phyloP scores from a whole-genome alignment of 1,284 basidiomycete species.

The Lignosus rhinocerotis region DNA sequence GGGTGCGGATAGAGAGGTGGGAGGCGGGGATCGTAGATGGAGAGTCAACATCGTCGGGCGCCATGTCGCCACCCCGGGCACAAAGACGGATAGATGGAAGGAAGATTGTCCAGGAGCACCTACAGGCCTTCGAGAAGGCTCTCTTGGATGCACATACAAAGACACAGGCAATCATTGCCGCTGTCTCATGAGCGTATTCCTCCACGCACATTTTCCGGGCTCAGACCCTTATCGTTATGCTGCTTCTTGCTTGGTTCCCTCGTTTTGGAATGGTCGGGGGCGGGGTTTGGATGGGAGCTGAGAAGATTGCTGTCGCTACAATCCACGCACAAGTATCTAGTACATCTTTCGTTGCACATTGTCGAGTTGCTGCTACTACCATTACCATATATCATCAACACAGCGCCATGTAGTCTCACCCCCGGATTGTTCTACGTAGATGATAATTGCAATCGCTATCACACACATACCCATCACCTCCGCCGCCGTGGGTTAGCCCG shows the following conservation, averaged over 20 bases:
- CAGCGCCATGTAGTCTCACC: conserved; percentile 20
- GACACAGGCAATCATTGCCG: conserved; percentile 77
- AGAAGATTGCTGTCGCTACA: conserved; percentile 10
- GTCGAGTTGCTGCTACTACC: conserved; percentile 10
- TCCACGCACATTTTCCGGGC: neutral
- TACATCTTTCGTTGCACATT: conserved; percentile 25
- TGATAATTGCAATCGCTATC: conserved; percentile 12
- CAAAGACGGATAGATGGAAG: conserved; percentile 59
- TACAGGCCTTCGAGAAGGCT: conserved; percentile 69
- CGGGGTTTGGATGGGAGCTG: neutral
- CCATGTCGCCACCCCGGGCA: conserved; percentile 30
- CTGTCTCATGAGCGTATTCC: conserved; percentile 30
- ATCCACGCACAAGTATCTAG: conserved; percentile 19
- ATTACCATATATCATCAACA: conserved; percentile 16
- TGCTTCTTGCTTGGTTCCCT: conserved; percentile 18
- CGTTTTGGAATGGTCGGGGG: neutral
- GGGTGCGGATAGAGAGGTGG: conserved; percentile 73
- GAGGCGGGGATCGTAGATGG: conserved; percentile 54
- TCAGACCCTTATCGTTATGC: conserved; percentile 18
- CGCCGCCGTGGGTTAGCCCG: conserved; percentile 35
- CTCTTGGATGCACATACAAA: conserved; percentile 68
- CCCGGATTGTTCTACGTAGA: conserved; percentile 24
- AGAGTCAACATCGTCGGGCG: conserved; percentile 29
- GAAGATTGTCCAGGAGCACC: conserved; percentile 69
- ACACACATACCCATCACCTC: neutral